These are phyloP conservation scores for Clonostachys rosea DNA, from an alignment of 2,329 filamentous ascomycete genomes.

Conservation along the genomic window DNA sequence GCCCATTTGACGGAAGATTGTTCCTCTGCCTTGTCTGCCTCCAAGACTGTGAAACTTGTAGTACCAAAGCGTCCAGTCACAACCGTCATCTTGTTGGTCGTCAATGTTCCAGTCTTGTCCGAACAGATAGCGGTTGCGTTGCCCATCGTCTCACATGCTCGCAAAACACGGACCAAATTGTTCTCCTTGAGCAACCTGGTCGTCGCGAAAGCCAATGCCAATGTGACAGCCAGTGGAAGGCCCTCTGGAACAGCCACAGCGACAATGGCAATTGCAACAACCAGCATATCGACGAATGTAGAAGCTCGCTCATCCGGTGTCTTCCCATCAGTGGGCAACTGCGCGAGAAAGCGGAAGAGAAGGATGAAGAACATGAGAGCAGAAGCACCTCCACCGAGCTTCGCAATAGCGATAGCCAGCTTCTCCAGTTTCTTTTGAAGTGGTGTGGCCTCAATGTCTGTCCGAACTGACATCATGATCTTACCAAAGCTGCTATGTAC, in stretches of 20 bases:
- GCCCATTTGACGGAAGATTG: constrained; percentile 11
- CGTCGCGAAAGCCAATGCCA: constrained; percentile 61
- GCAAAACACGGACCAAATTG: constrained; percentile 59
- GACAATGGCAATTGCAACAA: constrained; percentile 61
- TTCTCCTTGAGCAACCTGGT: constrained; percentile 64
- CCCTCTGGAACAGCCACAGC: constrained; percentile 66
- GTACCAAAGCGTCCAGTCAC: constrained; percentile 11
- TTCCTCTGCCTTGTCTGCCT: constrained; percentile 2
- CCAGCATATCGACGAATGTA: constrained; percentile 58
- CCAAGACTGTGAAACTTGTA: constrained; percentile 8
- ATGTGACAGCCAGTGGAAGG: constrained; percentile 60
- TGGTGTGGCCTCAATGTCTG: constrained; percentile 45
- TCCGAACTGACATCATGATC: constrained; percentile 49
- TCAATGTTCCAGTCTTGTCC: constrained; percentile 29
- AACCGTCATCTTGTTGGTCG: constrained; percentile 18
- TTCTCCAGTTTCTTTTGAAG: constrained; percentile 46
- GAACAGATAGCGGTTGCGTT: constrained; percentile 70
- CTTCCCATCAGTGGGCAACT: constrained; percentile 46
- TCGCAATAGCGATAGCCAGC: constrained; percentile 24
- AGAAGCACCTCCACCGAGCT: constrained; percentile 58
- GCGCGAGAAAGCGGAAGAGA: constrained; percentile 70
- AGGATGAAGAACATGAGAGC: constrained; percentile 71
- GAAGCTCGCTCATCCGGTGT: constrained; percentile 50
- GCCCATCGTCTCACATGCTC: constrained; percentile 65
- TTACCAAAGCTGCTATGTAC: constrained; percentile 48